A percentile compares a stretch with the other conserved stretches of the same genome.
Evolutionary conservation across 306 rosid genomes (phyloP).

Genomic region (Trifolium fragiferum): DNA sequence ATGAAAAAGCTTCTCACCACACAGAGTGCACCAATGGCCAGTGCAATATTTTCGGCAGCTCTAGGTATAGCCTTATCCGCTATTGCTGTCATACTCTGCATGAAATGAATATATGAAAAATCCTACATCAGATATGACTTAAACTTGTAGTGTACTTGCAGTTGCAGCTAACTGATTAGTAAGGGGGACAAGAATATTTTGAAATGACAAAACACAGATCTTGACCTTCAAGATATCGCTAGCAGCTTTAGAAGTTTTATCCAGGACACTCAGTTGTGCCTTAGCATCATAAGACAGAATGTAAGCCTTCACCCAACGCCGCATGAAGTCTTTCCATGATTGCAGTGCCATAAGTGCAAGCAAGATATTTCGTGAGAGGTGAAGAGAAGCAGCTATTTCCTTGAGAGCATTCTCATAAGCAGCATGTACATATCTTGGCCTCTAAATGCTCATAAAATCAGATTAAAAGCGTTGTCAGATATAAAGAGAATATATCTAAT

Average conservation of each 20-base stretch:
- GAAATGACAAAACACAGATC: constrained; percentile 34
- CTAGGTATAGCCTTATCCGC: constrained; percentile 86
- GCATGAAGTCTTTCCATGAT: constrained; percentile 88
- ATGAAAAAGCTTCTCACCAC: constrained; percentile 61
- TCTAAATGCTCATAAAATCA: constrained; percentile 53
- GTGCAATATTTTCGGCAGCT: constrained; percentile 92
- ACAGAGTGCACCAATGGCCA: constrained; percentile 94
- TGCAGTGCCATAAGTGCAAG: constrained; percentile 80
- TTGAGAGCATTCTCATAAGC: constrained; percentile 71
- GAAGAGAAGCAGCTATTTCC: constrained; percentile 84
- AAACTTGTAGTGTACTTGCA: constrained; percentile 24
- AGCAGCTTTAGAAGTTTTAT: constrained; percentile 79
- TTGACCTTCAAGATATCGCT: constrained; percentile 78
- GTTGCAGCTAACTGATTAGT: constrained; percentile 29
- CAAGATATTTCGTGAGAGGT: constrained; percentile 84
- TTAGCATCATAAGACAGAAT: constrained; percentile 56
- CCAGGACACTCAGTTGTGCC: constrained; percentile 57
- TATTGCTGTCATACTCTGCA: constrained; percentile 69
- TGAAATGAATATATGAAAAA: constrained; percentile 33
- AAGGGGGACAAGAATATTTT: constrained; percentile 16
- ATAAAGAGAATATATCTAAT: constrained; percentile 34
- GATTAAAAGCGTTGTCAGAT: constrained; percentile 35
- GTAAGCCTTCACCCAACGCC: constrained; percentile 84
- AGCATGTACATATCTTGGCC: constrained; percentile 63
- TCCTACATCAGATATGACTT: constrained; percentile 39